phyloP scores from a whole-genome alignment of 2,329 filamentous ascomycete species.

The Scytalidium sp. region DNA sequence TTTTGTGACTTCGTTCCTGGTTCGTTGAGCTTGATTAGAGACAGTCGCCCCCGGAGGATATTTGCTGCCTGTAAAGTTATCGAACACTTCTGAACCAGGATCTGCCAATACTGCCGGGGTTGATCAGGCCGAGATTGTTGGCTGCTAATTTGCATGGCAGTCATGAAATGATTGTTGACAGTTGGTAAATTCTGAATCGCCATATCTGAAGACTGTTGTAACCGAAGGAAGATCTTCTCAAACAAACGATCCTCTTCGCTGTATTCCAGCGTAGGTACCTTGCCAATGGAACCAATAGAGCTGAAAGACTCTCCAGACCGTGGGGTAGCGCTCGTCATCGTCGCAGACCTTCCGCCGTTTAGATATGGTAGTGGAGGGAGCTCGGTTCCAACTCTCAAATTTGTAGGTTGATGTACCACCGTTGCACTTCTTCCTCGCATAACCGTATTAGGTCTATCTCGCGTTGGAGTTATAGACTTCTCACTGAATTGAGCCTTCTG shows the following conservation, averaged over 20 bases:
- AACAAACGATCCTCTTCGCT: slow-evolving; percentile 78
- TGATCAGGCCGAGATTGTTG: slow-evolving; percentile 57
- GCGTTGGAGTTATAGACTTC: slow-evolving; percentile 50
- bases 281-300: slow-evolving; percentile 28
- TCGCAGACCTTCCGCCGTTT: slow-evolving; percentile 50
- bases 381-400: slow-evolving; percentile 54
- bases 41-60: slow-evolving; percentile 68
- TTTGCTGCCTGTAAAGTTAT: slow-evolving; percentile 71
- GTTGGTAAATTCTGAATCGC: slow-evolving; percentile 69
- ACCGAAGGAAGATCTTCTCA: slow-evolving; percentile 75
- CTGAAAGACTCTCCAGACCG: slow-evolving; percentile 78
- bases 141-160: slow-evolving; percentile 61
- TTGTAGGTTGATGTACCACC: slow-evolving; percentile 22
- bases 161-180: slow-evolving; percentile 64
- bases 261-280: slow-evolving; percentile 52
- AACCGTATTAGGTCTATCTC: slow-evolving; percentile 41
- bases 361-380: slow-evolving; percentile 45
- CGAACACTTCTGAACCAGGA: slow-evolving; percentile 68
- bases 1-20: slow-evolving; percentile 66
- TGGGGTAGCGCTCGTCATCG: slow-evolving; percentile 57
- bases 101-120: slow-evolving; percentile 63
- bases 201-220: slow-evolving; percentile 71
- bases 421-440: slow-evolving; percentile 27
- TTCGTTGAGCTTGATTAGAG: slow-evolving; percentile 80
- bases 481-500: slow-evolving; percentile 50